Conservation (phyloP, 1,139 yeast genomes). For the Yamadazyma diddensiae region DNA sequence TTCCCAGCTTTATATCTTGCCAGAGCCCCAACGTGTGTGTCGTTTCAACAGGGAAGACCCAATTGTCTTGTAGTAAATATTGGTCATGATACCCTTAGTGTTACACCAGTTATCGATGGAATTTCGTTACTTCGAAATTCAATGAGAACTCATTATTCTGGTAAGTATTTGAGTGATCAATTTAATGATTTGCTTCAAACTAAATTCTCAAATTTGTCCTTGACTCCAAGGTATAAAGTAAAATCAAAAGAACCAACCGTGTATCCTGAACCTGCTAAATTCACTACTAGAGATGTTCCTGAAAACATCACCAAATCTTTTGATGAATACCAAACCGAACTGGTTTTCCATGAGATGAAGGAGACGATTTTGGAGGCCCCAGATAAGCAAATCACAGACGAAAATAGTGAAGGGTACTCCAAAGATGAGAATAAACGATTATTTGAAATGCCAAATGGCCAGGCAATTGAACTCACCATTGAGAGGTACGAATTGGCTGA, state of each 20-base stretch:
- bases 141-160: slow-evolving; percentile 65
- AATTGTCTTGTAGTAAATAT: slow-evolving; percentile 90
- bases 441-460: slow-evolving; percentile 80
- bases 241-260: slow-evolving; percentile 32
- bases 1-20: slow-evolving; percentile 88
- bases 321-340: slow-evolving; percentile 32
- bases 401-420: slow-evolving; percentile 24
- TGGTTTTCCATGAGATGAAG: slow-evolving; percentile 57
- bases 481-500: slow-evolving; percentile 75
- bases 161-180: slow-evolving; percentile 53
- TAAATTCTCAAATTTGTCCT: slow-evolving; percentile 16
- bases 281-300: slow-evolving; percentile 28
- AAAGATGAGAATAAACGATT: slow-evolving; percentile 43
- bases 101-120: slow-evolving; percentile 94
- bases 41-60: slow-evolving; percentile 92
- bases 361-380: slow-evolving; percentile 61
- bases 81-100: slow-evolving; percentile 82
- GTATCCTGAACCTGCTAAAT: slow-evolving; percentile 32
- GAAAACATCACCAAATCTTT: slow-evolving; percentile 36
- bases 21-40: slow-evolving; percentile 82
- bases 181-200: slow-evolving; percentile 22
- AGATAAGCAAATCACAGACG: slow-evolving; percentile 33
- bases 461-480: slow-evolving; percentile 34
- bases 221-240: slow-evolving; percentile 25
- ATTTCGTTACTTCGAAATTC: slow-evolving; percentile 74